Percentiles rank a stretch among this genome's conserved stretches.
These are phyloP conservation scores for Zasmidium citrigriseum DNA, from an alignment of 2,329 filamentous ascomycete species.

Conservation along the genomic window DNA sequence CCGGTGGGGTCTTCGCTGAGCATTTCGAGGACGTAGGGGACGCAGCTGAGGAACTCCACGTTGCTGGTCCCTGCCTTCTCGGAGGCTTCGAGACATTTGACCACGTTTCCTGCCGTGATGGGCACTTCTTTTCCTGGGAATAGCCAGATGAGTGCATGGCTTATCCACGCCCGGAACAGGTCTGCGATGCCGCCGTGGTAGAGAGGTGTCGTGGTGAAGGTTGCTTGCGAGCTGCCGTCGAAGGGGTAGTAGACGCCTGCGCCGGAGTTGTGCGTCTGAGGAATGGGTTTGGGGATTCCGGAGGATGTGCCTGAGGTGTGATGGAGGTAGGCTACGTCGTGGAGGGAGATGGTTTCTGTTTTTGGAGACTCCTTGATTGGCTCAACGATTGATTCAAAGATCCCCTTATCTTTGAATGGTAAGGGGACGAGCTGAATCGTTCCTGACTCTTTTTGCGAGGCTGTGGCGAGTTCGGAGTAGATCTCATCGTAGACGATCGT, in stretches of 20 bases:
- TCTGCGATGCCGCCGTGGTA: slow-evolving; percentile 68
- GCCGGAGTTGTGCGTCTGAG: slow-evolving; percentile 58
- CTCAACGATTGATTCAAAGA: neutral
- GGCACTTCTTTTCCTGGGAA: slow-evolving; percentile 60
- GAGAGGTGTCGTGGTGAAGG: slow-evolving; percentile 66
- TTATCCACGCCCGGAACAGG: slow-evolving; percentile 63
- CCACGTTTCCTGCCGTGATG: slow-evolving; percentile 58
- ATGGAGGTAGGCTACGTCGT: slow-evolving; percentile 58
- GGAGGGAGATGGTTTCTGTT: slow-evolving; percentile 24
- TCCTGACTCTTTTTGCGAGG: slow-evolving; percentile 21
- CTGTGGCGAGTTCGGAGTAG: slow-evolving; percentile 37
- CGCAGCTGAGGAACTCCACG: slow-evolving; percentile 62
- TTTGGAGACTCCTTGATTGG: neutral
- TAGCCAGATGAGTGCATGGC: slow-evolving; percentile 61
- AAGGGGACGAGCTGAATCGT: slow-evolving; percentile 18
- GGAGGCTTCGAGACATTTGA: slow-evolving; percentile 48
- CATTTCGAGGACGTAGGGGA: slow-evolving; percentile 61
- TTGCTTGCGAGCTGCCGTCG: slow-evolving; percentile 43
- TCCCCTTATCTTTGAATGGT: neutral
- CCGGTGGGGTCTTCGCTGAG: slow-evolving; percentile 48
- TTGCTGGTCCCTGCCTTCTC: slow-evolving; percentile 27
- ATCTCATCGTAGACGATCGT: slow-evolving; percentile 50
- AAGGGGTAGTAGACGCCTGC: slow-evolving; percentile 58
- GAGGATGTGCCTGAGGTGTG: slow-evolving; percentile 68
- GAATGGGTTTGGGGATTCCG: slow-evolving; percentile 64